phyloP scores from a whole-genome alignment of 2,329 filamentous ascomycete genomes.

The Sporothrix dimorphospora region DNA sequence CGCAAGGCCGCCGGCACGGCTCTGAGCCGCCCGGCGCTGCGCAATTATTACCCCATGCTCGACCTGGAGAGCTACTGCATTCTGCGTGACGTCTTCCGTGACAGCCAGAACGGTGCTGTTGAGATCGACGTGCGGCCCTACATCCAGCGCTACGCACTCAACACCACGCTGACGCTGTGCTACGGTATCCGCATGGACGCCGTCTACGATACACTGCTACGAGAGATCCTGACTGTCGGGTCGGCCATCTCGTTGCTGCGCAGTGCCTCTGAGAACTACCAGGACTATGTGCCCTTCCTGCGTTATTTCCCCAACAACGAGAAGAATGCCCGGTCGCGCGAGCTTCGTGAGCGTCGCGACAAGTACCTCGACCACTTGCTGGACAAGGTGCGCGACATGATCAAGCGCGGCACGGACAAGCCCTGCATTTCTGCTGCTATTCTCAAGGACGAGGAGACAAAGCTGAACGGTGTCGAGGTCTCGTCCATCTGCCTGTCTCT shows the following conservation, averaged over 20 bases:
- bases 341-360: constrained; percentile 47
- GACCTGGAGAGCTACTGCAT: constrained; percentile 74
- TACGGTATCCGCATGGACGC: constrained; percentile 74
- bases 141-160: constrained; percentile 75
- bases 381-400: constrained; percentile 49
- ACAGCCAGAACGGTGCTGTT: constrained; percentile 48
- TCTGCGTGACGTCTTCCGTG: constrained; percentile 70
- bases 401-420: constrained; percentile 37
- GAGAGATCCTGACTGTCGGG: constrained; percentile 77
- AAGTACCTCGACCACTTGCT: constrained; percentile 66
- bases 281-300: constrained; percentile 61
- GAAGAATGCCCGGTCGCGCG: constrained; percentile 63
- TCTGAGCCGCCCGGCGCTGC: constrained; percentile 68
- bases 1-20: constrained; percentile 80
- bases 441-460: constrained; percentile 37
- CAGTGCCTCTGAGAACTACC: constrained; percentile 71
- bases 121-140: constrained; percentile 74
- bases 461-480: constrained; percentile 58
- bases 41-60: constrained; percentile 81
- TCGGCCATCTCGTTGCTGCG: constrained; percentile 75
- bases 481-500: constrained; percentile 72
- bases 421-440: constrained; percentile 39
- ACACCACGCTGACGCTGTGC: constrained; percentile 76
- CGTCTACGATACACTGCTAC: constrained; percentile 57
- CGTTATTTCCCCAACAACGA: constrained; percentile 56